These are phyloP conservation scores for Aureobasidium mangrovei DNA, from an alignment of 2,329 filamentous ascomycete species.

Conservation along the genomic window DNA sequence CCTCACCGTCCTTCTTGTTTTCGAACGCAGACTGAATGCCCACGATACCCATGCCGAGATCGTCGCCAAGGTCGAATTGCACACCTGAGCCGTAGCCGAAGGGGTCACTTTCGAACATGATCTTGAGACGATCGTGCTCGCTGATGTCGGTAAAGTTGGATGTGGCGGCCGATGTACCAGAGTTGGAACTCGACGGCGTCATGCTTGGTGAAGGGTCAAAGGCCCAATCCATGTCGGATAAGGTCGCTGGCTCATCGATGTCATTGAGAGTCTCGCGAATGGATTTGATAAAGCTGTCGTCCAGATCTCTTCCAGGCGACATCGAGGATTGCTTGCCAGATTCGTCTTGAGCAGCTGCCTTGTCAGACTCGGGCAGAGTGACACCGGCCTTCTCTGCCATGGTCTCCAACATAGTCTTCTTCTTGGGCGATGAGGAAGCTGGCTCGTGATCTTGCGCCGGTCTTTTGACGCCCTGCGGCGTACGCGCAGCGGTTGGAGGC, in stretches of 20 bases:
- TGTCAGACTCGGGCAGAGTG: slow-evolving; percentile 16
- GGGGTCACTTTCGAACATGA: slow-evolving; percentile 28
- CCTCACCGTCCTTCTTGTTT: slow-evolving; percentile 5
- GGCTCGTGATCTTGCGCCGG: slow-evolving; percentile 19
- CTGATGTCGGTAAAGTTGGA: slow-evolving; percentile 36
- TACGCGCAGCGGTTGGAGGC: slow-evolving; percentile 15
- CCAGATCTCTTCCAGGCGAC: background rate
- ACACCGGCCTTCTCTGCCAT: slow-evolving; percentile 16
- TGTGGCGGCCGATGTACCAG: slow-evolving; percentile 28
- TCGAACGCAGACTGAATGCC: slow-evolving; percentile 3
- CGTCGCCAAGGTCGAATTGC: slow-evolving; percentile 1
- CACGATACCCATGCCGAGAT: slow-evolving; percentile 8
- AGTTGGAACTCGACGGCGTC: slow-evolving; percentile 17
- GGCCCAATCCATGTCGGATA: slow-evolving; percentile 15
- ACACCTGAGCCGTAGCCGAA: slow-evolving; percentile 17
- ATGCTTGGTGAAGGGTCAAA: slow-evolving; percentile 23
- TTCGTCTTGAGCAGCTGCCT: slow-evolving; percentile 16
- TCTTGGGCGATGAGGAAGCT: slow-evolving; percentile 16
- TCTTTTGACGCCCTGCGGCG: slow-evolving; percentile 16
- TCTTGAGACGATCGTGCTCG: slow-evolving; percentile 33
- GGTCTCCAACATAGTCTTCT: slow-evolving; percentile 24
- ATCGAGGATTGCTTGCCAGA: slow-evolving; percentile 21
- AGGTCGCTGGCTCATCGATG: slow-evolving; percentile 16
- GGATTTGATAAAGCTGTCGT: slow-evolving; percentile 14
- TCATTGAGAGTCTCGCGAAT: slow-evolving; percentile 20